phyloP scores from a whole-genome alignment of 306 rosid species.

The Citrullus amarus region DNA sequence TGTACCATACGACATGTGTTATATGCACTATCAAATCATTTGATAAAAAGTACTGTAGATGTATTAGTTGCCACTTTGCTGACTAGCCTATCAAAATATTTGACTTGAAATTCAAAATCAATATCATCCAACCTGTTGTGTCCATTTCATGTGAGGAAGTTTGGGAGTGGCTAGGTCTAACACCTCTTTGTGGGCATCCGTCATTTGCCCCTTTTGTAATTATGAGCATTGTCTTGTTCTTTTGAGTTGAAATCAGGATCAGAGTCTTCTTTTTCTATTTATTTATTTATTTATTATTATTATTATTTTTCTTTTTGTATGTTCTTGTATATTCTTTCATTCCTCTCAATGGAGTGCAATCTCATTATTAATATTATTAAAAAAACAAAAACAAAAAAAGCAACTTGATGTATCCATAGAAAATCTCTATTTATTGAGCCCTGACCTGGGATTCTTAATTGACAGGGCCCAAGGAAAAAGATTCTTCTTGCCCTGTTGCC shows the following conservation, averaged over 20 bases:
- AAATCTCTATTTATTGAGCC: neutral
- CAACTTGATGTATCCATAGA: neutral
- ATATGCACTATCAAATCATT: neutral
- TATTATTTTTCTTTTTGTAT: no score
- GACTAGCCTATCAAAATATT: neutral
- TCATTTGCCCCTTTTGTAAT: neutral
- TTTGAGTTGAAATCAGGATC: neutral
- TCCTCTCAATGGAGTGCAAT: neutral
- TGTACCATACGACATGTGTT: neutral
- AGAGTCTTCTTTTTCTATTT: neutral
- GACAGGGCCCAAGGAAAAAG: constrained; percentile 71
- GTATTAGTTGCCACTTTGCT: neutral
- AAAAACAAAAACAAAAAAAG: no score
- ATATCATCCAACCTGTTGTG: neutral
- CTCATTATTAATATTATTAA: no score
- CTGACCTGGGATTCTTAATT: constrained; percentile 2
- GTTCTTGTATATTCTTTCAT: neutral
- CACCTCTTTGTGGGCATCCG: no score
- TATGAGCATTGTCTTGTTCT: neutral
- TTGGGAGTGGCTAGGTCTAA: no score
- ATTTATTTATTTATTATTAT: no score
- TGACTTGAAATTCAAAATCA: neutral
- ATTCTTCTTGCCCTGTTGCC: constrained; percentile 38
- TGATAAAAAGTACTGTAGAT: neutral
- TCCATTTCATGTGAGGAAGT: neutral